Evolutionary conservation across 2,329 filamentous ascomycete genomes (phyloP).

Genomic region (Mycosphaerella arachidis): DNA sequence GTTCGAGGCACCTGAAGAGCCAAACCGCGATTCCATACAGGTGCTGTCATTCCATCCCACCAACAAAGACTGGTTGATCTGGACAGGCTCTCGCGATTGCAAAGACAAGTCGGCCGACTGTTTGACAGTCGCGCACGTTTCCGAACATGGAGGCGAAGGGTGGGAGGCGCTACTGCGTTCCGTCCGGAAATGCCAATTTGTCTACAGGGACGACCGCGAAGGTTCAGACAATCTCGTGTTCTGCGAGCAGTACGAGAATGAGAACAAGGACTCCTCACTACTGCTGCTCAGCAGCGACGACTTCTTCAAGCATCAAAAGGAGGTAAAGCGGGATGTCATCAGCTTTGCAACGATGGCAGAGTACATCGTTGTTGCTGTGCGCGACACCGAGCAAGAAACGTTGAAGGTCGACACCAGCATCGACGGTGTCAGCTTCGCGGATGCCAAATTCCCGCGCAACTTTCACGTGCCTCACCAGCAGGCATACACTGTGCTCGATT

Average conservation of each 20-base stretch:
- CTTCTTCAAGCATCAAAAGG: constrained; percentile 64
- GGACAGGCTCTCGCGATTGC: constrained; percentile 71
- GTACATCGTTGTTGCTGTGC: constrained; percentile 84
- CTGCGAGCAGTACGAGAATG: constrained; percentile 59
- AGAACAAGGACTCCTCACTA: constrained; percentile 47
- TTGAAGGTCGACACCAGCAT: constrained; percentile 78
- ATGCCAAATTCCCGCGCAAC: constrained; percentile 79
- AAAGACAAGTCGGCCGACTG: constrained; percentile 55
- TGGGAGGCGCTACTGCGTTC: constrained; percentile 74
- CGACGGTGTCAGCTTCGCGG: constrained; percentile 76
- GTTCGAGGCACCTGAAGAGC: constrained; percentile 65
- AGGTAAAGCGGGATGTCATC: constrained; percentile 66
- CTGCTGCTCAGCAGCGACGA: constrained; percentile 74
- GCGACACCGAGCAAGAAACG: constrained; percentile 60
- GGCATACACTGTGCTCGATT: constrained; percentile 90
- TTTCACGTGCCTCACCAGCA: constrained; percentile 73
- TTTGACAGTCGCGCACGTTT: constrained; percentile 69
- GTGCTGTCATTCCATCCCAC: constrained; percentile 77
- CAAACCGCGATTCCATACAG: constrained; percentile 47
- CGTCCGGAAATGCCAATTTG: constrained; percentile 81
- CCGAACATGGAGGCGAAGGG: constrained; percentile 68
- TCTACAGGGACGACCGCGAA: constrained; percentile 57
- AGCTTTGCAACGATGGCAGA: constrained; percentile 94
- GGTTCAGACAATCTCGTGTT: constrained; percentile 61
- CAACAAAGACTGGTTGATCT: constrained; percentile 85